phyloP scores from a whole-genome alignment of 1,139 yeast species.

The Candida sp. region DNA sequence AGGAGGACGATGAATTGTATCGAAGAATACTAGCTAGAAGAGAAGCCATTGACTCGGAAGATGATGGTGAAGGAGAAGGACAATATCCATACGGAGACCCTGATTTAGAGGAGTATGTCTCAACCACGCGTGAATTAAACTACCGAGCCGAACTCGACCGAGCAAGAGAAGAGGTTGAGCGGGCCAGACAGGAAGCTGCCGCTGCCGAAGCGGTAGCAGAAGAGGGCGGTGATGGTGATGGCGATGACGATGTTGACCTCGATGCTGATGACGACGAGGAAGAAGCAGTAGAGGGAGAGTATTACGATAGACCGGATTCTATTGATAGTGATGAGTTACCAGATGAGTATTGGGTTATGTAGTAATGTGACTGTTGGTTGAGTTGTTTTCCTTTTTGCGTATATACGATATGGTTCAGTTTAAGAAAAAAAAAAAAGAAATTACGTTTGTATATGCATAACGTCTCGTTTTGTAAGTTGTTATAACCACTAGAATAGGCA shows the following conservation, averaged over 20 bases:
- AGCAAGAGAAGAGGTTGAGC: constrained; percentile 11
- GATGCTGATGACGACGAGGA: constrained; percentile 3
- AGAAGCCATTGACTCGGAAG: constrained; percentile 16
- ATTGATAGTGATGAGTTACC: constrained; percentile 12
- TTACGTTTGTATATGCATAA: too few relatives aligned
- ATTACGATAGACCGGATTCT: not conserved
- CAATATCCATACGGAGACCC: too few relatives aligned
- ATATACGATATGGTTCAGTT: too few relatives aligned
- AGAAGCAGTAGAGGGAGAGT: constrained; percentile 1
- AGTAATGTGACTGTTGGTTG: too few relatives aligned
- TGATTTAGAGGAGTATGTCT: too few relatives aligned
- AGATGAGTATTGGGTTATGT: constrained; percentile 18
- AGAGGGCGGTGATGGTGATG: constrained; percentile 1
- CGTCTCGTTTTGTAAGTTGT: too few relatives aligned
- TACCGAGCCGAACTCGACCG: constrained; percentile 13
- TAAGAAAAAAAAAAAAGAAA: too few relatives aligned
- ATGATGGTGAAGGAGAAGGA: constrained; percentile 15
- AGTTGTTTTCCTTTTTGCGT: too few relatives aligned
- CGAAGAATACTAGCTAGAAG: constrained; percentile 11
- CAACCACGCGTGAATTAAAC: too few relatives aligned
- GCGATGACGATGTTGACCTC: constrained; percentile 4
- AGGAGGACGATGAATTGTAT: constrained; percentile 10
- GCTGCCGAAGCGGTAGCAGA: constrained; percentile 4
- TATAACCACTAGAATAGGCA: too few relatives aligned
- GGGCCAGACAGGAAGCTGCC: constrained; percentile 13